These are phyloP conservation scores for Aspergillus flavus DNA, from an alignment of 2,329 filamentous ascomycete species.

Conservation along the genomic window DNA sequence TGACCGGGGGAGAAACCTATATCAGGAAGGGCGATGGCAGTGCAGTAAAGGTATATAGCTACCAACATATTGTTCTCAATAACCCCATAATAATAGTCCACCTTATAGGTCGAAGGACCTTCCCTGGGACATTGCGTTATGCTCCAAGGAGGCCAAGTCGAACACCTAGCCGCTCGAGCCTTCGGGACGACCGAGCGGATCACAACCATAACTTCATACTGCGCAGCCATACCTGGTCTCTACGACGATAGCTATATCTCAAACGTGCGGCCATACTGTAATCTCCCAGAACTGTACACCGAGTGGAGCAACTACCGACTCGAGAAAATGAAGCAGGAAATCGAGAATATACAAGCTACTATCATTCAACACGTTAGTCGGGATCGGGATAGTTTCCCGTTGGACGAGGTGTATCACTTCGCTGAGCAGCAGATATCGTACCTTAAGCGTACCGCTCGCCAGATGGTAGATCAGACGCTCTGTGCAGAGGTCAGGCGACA, in stretches of 20 bases:
- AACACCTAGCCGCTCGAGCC: conserved; percentile 29
- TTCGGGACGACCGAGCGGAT: conserved; percentile 28
- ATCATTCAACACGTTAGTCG: background rate
- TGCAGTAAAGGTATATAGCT: conserved; percentile 13
- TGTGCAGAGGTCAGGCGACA: background rate
- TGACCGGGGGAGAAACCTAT: conserved; percentile 34
- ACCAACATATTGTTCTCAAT: background rate
- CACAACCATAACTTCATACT: conserved; percentile 31
- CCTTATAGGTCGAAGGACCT: background rate
- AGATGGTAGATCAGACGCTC: background rate
- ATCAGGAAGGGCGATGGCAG: conserved; percentile 26
- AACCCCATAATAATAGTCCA: background rate
- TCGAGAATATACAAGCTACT: background rate
- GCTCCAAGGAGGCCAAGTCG: conserved; percentile 32
- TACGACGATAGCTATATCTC: conserved; percentile 27
- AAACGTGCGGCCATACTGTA: conserved; percentile 25
- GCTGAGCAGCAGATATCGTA: background rate
- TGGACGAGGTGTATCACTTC: background rate
- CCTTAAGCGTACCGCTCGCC: background rate
- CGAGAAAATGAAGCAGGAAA: background rate
- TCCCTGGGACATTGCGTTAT: conserved; percentile 29
- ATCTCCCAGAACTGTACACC: conserved; percentile 22
- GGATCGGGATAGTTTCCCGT: background rate
- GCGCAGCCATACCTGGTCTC: conserved; percentile 19
- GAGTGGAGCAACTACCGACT: conserved; percentile 25